Percentiles rank a stretch among this genome's conserved stretches.
Conservation (phyloP, 2,329 filamentous ascomycete genomes). For the Venturia carpophila region DNA sequence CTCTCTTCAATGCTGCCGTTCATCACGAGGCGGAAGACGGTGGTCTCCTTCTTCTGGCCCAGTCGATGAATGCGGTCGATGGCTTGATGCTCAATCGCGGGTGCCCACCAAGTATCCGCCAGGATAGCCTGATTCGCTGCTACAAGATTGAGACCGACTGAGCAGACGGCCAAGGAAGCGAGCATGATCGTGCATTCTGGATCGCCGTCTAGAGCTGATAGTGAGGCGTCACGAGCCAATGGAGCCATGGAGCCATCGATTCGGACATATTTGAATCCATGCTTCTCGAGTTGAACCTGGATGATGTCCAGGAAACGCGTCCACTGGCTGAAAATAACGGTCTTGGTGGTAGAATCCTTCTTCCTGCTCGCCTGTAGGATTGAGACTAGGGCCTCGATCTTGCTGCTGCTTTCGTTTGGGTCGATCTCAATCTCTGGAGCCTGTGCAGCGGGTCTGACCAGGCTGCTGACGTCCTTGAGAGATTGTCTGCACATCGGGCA, state of each 20-base stretch:
- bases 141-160: slow-evolving; percentile 78
- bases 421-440: slow-evolving; percentile 44
- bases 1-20: slow-evolving; percentile 73
- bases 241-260: slow-evolving; percentile 77
- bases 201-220: slow-evolving; percentile 59
- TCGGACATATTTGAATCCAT: slow-evolving; percentile 57
- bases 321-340: slow-evolving; percentile 72
- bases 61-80: slow-evolving; percentile 81
- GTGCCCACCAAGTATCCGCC: slow-evolving; percentile 81
- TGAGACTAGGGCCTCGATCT: slow-evolving; percentile 70
- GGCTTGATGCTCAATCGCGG: slow-evolving; percentile 86
- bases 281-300: slow-evolving; percentile 55
- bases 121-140: slow-evolving; percentile 80
- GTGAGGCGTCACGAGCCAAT: slow-evolving; percentile 60
- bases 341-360: slow-evolving; percentile 54
- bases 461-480: slow-evolving; percentile 42
- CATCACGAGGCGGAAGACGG: slow-evolving; percentile 73
- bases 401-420: slow-evolving; percentile 62
- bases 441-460: slow-evolving; percentile 60
- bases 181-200: slow-evolving; percentile 66
- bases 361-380: slow-evolving; percentile 63
- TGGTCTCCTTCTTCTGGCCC: slow-evolving; percentile 71
- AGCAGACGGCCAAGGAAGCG: slow-evolving; percentile 73
- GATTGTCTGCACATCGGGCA: slow-evolving; percentile 56
- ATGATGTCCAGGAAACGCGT: slow-evolving; percentile 66